Conservation (phyloP, 352 stramenopile species). For the Phytopythium kandeliae region DNA sequence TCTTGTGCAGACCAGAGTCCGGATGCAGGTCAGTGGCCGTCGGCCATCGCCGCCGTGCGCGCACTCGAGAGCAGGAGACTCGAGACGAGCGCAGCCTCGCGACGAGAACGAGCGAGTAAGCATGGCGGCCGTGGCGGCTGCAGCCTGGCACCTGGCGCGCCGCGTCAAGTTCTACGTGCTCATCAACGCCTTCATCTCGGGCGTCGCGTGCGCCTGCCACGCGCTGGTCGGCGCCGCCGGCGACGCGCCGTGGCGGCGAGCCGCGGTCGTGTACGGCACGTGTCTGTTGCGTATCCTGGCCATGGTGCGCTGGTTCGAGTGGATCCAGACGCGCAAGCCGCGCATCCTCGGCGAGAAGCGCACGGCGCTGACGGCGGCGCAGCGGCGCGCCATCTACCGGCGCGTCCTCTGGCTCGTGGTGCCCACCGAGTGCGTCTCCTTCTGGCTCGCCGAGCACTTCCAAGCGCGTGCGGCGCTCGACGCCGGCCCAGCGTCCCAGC, state of each 20-base stretch:
- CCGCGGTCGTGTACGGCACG: slow-evolving; percentile 34
- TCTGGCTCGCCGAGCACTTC: slow-evolving; percentile 29
- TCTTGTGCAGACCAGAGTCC: no score
- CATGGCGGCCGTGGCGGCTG: neutral
- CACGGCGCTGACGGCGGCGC: slow-evolving; percentile 25
- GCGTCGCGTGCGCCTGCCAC: slow-evolving; percentile 32
- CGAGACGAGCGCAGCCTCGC: neutral
- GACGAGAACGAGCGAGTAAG: neutral
- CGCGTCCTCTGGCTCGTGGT: slow-evolving; percentile 65
- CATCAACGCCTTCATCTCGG: slow-evolving; percentile 81
- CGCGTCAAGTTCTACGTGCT: slow-evolving; percentile 75
- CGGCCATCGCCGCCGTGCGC: no score
- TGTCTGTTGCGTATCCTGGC: slow-evolving; percentile 48
- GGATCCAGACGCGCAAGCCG: slow-evolving; percentile 64
- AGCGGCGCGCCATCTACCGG: slow-evolving; percentile 44
- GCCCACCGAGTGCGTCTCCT: slow-evolving; percentile 65
- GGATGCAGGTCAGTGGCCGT: no score
- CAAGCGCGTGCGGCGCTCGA: neutral
- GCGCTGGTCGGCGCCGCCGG: neutral
- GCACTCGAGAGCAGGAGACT: neutral
- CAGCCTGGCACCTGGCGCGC: slow-evolving; percentile 21
- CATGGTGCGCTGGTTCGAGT: slow-evolving; percentile 75
- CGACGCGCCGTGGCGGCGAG: neutral
- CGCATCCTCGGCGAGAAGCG: slow-evolving; percentile 66
- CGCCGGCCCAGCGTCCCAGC: no score